Base-by-base conservation (phyloP, 2,329 filamentous ascomycete genomes). In the Trichophyton mentagrophytes region DNA sequence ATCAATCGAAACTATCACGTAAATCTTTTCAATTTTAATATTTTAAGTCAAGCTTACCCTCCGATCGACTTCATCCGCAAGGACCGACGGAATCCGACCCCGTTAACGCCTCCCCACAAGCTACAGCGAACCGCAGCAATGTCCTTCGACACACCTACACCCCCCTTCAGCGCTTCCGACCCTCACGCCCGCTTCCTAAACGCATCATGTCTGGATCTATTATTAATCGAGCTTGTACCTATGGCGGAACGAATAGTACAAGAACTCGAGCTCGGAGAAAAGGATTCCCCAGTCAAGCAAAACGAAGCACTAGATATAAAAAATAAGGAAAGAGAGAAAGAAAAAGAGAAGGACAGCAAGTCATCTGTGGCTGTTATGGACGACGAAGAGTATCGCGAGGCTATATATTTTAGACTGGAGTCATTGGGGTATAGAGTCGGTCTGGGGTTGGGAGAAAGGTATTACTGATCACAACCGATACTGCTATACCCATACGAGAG, bases 151-250 rank as follows among this genome's bases (percentile, higher is more conserved):
- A 76, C 83, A 51, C 80, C 85, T 53, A 78, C 85, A 69, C 85
- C 85, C 1, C 83, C 85, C 13, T 86, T 83, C 78, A 87, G 86
- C 73, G 79, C 85, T 62, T 82, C 81, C 65, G 90, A 95, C 74
- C 87, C 89, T 42, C 80, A 80, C 62, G 87, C 88, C 62, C 84
- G 85, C 63, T 88, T 91, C 76, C 80, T 96, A 68, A 87, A 83
- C 76, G 84, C 87, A 61, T 93, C 92, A 56, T 90, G 88, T 72
- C 85, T 99, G 68, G 93, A 99, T 75, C 87, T 99, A 67, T 83
- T 99, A 61, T 83, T 99, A 67, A 97, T 97, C 71, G 93, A 99
- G 78, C 84, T 99, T 60, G 93, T 99, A 15, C 93, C 93, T 44
- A 87, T 97, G 79, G 89, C 92, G 3, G 90, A 95, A 74, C 85